Base-by-base conservation (phyloP, 139 green algal genomes). In the Coelastrella sp. region DNA sequence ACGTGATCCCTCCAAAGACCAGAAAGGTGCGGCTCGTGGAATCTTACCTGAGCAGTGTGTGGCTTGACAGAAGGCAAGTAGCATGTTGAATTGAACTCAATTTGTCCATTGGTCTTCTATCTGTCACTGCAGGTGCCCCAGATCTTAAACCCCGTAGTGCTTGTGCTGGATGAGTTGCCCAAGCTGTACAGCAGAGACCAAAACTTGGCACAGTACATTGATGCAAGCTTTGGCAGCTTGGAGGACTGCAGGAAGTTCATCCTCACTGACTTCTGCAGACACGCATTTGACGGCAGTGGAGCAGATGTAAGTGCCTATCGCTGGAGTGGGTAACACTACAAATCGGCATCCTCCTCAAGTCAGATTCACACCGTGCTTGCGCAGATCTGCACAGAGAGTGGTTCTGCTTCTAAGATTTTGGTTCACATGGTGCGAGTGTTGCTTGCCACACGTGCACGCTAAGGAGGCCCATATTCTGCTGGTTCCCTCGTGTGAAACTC, bases 221-320 rank as follows among this genome's bases (percentile, higher is more conserved):
- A 95, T 61, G n/a, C 19, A 20, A 76, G 88, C 8, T 97, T 95
- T 87, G 97, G 95, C 76, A 90, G 93, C 70, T 81, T 97, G 49
- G 97, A 98, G 84, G 73, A 90, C 35, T 95, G 91, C 90, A 92
- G 92, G 59, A 96, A 96, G 86, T 58, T 82, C 7, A 98, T 99
- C 74, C 88, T 99, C 58, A 60, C 82, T 5, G 97, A 99, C 89
- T 99, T 99, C 86, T 99, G 98, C 95, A 92, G 96, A 7, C 97
- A 99, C 89, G 97, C 95, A 0, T 99, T 99, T 87, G 97, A 99
- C 89, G 97, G 97, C 87, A 95, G 88, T 75, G 97, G 97, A 17
- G 96, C 96, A 6, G 94, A 94, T 65, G 84, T 88, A 56, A 88
- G 78, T 78, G 59, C 10, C 7, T 72, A 49, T 49, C 3, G 35